These are phyloP conservation scores for Hemerocallis citrina DNA, from an alignment of 106 monocot genomes.

Conservation along the genomic window DNA sequence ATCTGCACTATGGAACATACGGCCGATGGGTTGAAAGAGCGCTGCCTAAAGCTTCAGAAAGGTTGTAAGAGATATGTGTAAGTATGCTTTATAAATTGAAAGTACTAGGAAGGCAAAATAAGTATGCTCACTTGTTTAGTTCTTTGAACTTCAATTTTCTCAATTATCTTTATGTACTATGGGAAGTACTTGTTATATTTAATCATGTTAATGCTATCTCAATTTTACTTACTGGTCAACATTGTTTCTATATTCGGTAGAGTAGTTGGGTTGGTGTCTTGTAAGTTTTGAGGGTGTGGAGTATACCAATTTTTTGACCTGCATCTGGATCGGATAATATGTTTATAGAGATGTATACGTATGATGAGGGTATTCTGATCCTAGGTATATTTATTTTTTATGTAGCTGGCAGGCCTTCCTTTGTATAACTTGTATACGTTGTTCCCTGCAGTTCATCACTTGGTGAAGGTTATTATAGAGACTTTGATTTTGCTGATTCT, in stretches of 20 bases:
- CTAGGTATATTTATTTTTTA: not conserved
- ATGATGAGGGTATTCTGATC: not conserved
- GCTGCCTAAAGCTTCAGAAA: conserved; percentile 85
- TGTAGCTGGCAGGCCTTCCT: not conserved
- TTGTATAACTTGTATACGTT: not conserved
- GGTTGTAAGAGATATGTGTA: conserved; percentile 93
- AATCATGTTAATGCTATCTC: not conserved
- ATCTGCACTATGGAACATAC: conserved; percentile 62
- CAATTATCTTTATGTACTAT: not conserved
- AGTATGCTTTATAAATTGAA: conserved; percentile 16
- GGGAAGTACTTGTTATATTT: not conserved
- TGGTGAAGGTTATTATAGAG: conserved; percentile 65
- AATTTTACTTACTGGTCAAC: not conserved
- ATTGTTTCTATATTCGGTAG: not conserved
- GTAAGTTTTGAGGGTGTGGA: not conserved
- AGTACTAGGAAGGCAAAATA: not conserved
- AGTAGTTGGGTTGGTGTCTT: not conserved
- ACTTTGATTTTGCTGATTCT: conserved; percentile 76
- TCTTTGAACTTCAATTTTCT: not conserved
- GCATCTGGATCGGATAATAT: not conserved
- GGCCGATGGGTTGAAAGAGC: conserved; percentile 75
- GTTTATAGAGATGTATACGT: not conserved
- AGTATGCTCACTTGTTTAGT: not conserved
- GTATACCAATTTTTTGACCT: not conserved
- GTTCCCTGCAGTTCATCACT: conserved; percentile 53